These are phyloP conservation scores for Aristolochia fimbriata DNA, from an alignment of 164 flowering plant species.

Conservation along the genomic window DNA sequence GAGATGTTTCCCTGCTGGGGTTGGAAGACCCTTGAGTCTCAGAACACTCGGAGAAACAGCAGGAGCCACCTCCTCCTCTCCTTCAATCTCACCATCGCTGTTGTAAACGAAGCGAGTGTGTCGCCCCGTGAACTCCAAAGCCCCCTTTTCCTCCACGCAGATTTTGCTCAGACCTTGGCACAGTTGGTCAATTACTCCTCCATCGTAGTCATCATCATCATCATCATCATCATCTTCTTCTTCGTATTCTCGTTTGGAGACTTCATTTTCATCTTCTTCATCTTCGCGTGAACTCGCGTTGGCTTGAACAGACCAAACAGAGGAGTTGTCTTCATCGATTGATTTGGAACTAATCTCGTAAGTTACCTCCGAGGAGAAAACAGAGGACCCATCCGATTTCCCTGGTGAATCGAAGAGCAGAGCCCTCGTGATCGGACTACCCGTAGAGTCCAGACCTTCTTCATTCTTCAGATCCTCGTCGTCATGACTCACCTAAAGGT, in stretches of 20 bases:
- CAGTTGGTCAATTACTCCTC: constrained; percentile 1
- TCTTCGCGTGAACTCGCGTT: constrained; percentile 46
- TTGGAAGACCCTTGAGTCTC: constrained; percentile 12
- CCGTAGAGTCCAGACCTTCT: constrained; percentile 20
- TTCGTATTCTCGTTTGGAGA: constrained; percentile 16
- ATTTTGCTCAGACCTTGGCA: constrained; percentile 11
- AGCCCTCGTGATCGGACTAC: constrained; percentile 36
- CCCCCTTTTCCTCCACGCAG: constrained; percentile 7
- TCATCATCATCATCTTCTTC: constrained; percentile 17
- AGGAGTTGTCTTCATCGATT: constrained; percentile 42
- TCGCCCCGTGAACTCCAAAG: constrained; percentile 5
- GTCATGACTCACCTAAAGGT: constrained; percentile 5
- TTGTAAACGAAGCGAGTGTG: constrained; percentile 18
- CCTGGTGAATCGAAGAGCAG: constrained; percentile 60
- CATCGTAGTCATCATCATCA: constrained; percentile 12
- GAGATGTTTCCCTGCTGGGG: constrained; percentile 16
- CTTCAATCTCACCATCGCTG: constrained; percentile 14
- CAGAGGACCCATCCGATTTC: constrained; percentile 48
- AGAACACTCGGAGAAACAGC: constrained; percentile 8
- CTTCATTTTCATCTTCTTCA: constrained; percentile 24
- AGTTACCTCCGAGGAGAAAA: constrained; percentile 34
- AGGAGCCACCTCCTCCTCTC: constrained; percentile 8
- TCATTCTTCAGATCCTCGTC: constrained; percentile 16
- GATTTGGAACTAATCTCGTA: constrained; percentile 9
- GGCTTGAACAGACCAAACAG: constrained; percentile 72